A percentile compares a stretch with the other conserved stretches of the same genome.
phyloP scores from a whole-genome alignment of 1,284 basidiomycete species.

The Moesziomyces antarcticus region DNA sequence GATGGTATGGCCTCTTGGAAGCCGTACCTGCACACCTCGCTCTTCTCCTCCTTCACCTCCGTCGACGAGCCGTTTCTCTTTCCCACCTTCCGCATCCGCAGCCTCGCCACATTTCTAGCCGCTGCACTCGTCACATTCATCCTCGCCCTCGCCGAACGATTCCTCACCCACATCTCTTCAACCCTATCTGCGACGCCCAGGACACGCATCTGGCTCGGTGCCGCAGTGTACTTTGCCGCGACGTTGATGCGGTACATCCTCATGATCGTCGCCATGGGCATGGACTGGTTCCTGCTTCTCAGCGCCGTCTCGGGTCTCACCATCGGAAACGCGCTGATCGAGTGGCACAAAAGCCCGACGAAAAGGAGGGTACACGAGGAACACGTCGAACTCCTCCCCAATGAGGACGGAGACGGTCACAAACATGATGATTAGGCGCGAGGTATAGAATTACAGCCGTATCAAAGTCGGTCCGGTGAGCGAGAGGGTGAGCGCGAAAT shows the following conservation, averaged over 20 bases:
- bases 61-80: slow-evolving; percentile 32
- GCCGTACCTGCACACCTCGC: slow-evolving; percentile 40
- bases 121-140: slow-evolving; percentile 16
- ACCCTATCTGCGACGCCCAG: not conserved
- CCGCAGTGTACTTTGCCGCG: slow-evolving; percentile 13
- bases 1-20: slow-evolving; percentile 30
- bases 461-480: slow-evolving; percentile 6
- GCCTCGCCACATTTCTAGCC: slow-evolving; percentile 12
- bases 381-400: slow-evolving; percentile 5
- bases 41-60: slow-evolving; percentile 13
- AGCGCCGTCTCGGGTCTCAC: slow-evolving; percentile 14
- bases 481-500: slow-evolving; percentile 10
- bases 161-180: slow-evolving; percentile 3
- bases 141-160: slow-evolving; percentile 18
- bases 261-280: slow-evolving; percentile 47
- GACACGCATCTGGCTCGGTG: slow-evolving; percentile 3
- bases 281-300: slow-evolving; percentile 44
- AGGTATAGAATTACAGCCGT: no score
- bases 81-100: slow-evolving; percentile 28
- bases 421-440: no score
- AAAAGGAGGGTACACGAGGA: not conserved
- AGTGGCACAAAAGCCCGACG: not conserved
- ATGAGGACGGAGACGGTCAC: not conserved
- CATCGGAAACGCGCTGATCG: slow-evolving; percentile 11
- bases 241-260: slow-evolving; percentile 30